Percentiles rank a stretch among this genome's conserved stretches.
phyloP scores from a whole-genome alignment of 768 basidiomycete genomes.

The Pholiota molesta region DNA sequence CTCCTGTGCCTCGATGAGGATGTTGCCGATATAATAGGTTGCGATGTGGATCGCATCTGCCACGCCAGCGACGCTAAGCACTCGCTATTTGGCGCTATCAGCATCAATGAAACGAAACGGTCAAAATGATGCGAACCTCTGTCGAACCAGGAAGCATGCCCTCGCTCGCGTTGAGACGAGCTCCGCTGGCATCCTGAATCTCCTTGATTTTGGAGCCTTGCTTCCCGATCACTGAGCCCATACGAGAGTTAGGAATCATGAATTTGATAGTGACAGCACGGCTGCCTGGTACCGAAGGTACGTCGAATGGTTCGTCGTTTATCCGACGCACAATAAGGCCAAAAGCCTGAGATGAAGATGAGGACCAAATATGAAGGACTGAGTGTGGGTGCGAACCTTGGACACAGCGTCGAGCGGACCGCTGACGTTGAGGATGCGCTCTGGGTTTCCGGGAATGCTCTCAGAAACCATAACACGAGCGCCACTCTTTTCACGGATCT shows the following conservation, averaged over 20 bases:
- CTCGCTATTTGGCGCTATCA: constrained; percentile 61
- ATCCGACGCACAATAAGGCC: constrained; percentile 98
- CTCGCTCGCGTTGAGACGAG: constrained; percentile 94
- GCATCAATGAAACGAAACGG: constrained; percentile 13
- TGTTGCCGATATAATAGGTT: constrained; percentile 98
- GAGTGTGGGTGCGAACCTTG: constrained; percentile 61
- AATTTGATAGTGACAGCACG: constrained; percentile 99
- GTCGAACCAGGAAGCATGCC: constrained; percentile 99
- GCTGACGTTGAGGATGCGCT: constrained; percentile 95
- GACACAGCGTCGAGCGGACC: constrained; percentile 98
- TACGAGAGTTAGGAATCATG: constrained; percentile 98
- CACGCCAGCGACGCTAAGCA: constrained; percentile 96
- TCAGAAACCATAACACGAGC: constrained; percentile 97
- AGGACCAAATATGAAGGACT: constrained; percentile 9
- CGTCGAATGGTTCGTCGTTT: constrained; percentile 98
- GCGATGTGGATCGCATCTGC: constrained; percentile 99
- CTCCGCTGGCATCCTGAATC: constrained; percentile 98
- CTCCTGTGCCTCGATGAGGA: constrained; percentile 91
- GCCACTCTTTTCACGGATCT: constrained; percentile 97
- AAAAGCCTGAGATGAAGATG: constrained; percentile 69
- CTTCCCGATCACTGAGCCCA: constrained; percentile 99
- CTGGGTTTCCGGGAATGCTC: constrained; percentile 98
- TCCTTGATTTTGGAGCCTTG: constrained; percentile 98
- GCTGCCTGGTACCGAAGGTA: constrained; percentile 96
- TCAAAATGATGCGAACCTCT: constrained; percentile 62